phyloP scores from a whole-genome alignment of 2,329 filamentous ascomycete species.

The Pseudocercospora macadamiae region DNA sequence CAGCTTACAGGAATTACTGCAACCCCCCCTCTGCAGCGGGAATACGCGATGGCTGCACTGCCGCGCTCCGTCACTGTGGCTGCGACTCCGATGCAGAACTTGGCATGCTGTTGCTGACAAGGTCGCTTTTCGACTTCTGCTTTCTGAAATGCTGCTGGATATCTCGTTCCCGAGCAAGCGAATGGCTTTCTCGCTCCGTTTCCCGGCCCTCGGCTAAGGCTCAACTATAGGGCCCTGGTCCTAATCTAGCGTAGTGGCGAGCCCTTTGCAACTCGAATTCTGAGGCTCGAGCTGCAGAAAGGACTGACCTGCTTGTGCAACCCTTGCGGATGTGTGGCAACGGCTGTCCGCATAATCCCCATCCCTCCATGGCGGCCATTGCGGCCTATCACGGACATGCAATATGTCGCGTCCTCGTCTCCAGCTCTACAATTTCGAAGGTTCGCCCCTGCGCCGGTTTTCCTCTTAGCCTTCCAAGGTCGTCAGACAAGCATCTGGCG shows the following conservation, averaged over 20 bases:
- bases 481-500: constrained; percentile 14
- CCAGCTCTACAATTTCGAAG: neutral
- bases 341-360: neutral
- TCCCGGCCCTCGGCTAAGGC: constrained; percentile 4
- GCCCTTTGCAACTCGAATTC: neutral
- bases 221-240: neutral
- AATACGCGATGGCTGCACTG: neutral
- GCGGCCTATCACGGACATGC: neutral
- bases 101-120: neutral
- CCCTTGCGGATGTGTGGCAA: neutral
- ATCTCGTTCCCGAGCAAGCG: neutral
- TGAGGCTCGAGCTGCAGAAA: constrained; percentile 2
- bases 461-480: neutral
- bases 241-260: constrained; percentile 6
- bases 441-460: constrained; percentile 22
- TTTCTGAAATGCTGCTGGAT: neutral
- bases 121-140: neutral
- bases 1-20: neutral
- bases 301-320: neutral
- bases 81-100: neutral
- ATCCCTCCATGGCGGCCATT: neutral
- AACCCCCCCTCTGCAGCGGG: too few relatives aligned
- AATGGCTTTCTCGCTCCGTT: neutral
- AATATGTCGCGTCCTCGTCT: constrained; percentile 1
- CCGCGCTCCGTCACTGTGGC: neutral